Base-by-base conservation (phyloP, 176 grass and related monocot genomes). In the Avena eriantha region DNA sequence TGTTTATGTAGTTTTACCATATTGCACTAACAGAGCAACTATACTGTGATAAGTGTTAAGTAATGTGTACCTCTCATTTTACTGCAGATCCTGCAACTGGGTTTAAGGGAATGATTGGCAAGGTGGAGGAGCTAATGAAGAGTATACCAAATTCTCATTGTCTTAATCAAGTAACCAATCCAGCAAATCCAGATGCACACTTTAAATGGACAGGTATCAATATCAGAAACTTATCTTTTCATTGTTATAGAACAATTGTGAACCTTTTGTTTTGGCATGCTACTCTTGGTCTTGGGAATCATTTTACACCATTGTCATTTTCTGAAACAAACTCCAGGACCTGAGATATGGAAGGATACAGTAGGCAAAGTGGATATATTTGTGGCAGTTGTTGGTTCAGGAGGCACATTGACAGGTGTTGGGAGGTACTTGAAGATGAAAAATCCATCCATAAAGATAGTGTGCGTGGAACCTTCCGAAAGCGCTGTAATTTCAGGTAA, bases 301-400 rank as follows among this genome's bases (percentile, higher is more conserved):
- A 47, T 7, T 53, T 76, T 18, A 51, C 31, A 76, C 43, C 1
- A 76, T 26, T 21, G 17, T 15, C 26, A 81, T 85, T 64, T 89
- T 34, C 15, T 74, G 7, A 48, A 89, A 76, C 23, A 53, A 85
- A 69, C 4, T 4, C 23, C 49, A 97, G 92, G 95, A 22, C 92
- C 88, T 23, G 95, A 94, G 70, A 94, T 97, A 79, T 97, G 95
- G 92, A 93, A 85, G 67, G 95, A 97, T 64, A 91, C 95, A 36
- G 86, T 79, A 17, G 92, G 95, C 46, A 97, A 97, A 90, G 87
- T 94, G 4, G 92, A 94, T 36, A 84, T 88, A 5, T 92, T 95
- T 78, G 91, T 93, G 8, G 59, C 56, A 33, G 84, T 86, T 33
- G 76, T 82, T 55, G 91, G 93, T 21, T 77, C 93, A 85, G 91